phyloP scores from a whole-genome alignment of 2,329 filamentous ascomycete species.

The Cordyceps militaris region DNA sequence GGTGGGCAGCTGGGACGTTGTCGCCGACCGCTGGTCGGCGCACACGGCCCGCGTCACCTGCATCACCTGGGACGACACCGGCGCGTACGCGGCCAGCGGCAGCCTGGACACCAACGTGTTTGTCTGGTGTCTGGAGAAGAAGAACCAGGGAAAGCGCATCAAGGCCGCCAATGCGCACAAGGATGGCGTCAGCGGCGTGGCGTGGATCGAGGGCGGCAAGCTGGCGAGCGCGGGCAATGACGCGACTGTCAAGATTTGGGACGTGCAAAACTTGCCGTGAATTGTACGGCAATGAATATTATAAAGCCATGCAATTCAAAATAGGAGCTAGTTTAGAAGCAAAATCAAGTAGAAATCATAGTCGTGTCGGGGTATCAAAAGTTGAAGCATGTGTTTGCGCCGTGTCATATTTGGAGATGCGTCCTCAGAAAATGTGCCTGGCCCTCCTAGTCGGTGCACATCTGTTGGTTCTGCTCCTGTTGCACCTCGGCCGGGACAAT shows the following conservation, averaged over 20 bases:
- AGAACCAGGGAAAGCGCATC: slow-evolving; percentile 73
- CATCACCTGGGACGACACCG: slow-evolving; percentile 69
- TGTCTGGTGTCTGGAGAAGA: slow-evolving; percentile 78
- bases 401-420: not conserved
- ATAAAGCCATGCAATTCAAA: not conserved
- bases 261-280: slow-evolving; percentile 28
- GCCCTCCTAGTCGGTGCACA: slow-evolving; percentile 32
- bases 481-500: slow-evolving; percentile 26
- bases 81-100: slow-evolving; percentile 74
- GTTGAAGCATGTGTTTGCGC: not conserved
- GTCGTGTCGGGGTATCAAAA: slow-evolving; percentile 6
- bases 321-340: not conserved
- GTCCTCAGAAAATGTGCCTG: not conserved
- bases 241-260: slow-evolving; percentile 86
- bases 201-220: slow-evolving; percentile 65
- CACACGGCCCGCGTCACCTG: slow-evolving; percentile 52
- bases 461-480: slow-evolving; percentile 30
- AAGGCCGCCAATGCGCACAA: slow-evolving; percentile 88
- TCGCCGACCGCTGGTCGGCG: slow-evolving; percentile 65
- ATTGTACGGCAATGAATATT: too few species aligned
- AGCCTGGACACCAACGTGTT: slow-evolving; percentile 87
- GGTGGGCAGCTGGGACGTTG: slow-evolving; percentile 56
- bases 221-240: slow-evolving; percentile 79
- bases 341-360: not conserved
- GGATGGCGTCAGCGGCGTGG: slow-evolving; percentile 84